These are phyloP conservation scores for Cyclostephanos tholiformis DNA, from an alignment of 108 stramenopile genomes.

Conservation along the genomic window DNA sequence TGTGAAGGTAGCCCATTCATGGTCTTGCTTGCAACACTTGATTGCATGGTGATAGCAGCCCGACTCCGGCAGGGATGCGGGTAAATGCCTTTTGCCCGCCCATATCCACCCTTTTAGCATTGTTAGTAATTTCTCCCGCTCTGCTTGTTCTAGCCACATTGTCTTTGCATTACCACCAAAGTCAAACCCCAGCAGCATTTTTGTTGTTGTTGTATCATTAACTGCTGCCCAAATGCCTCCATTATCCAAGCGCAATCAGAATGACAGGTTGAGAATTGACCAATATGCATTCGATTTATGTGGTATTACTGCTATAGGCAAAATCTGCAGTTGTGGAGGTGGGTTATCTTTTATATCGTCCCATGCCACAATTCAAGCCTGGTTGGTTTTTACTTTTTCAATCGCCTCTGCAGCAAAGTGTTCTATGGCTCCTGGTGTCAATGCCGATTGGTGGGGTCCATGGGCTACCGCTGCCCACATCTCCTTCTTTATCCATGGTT, in stretches of 20 bases:
- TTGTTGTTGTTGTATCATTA: slow-evolving; percentile 2
- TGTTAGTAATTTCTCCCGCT: neutral
- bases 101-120: slow-evolving; percentile 7
- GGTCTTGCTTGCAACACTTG: neutral
- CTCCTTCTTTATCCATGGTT: neutral
- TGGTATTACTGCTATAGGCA: slow-evolving; percentile 23
- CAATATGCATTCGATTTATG: slow-evolving; percentile 12
- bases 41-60: slow-evolving; percentile 11
- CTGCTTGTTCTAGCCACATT: slow-evolving; percentile 4
- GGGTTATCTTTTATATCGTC: slow-evolving; percentile 21
- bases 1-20: neutral
- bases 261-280: slow-evolving; percentile 15
- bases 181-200: slow-evolving; percentile 28
- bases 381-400: neutral
- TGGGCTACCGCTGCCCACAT: slow-evolving; percentile 7
- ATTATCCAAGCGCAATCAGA: neutral
- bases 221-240: slow-evolving; percentile 4
- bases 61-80: slow-evolving; percentile 10
- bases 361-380: slow-evolving; percentile 12
- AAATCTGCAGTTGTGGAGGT: slow-evolving; percentile 23
- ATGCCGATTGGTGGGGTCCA: slow-evolving; percentile 28
- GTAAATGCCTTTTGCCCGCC: neutral
- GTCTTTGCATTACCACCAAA: slow-evolving; percentile 34
- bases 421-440: slow-evolving; percentile 5
- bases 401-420: slow-evolving; percentile 1